Conservation (phyloP, 805 yeast genomes). For the Torulaspora quercuum region DNA sequence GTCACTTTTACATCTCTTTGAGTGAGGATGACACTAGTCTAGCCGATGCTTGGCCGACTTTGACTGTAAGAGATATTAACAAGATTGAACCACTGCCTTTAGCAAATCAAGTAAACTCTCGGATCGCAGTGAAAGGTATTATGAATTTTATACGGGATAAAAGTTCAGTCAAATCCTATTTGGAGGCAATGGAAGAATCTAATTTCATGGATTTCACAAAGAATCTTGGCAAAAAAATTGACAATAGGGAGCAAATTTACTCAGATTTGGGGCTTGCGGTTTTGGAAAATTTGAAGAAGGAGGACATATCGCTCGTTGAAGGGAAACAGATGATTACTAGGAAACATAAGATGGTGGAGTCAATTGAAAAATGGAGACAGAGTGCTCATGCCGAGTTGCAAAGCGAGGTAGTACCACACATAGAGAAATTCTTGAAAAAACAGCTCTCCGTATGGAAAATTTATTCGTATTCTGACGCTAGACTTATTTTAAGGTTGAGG, state of each 20-base stretch:
- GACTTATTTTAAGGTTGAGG: conserved; percentile 27
- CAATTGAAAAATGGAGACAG: conserved; percentile 32
- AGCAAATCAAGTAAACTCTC: conserved; percentile 28
- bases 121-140: conserved; percentile 22
- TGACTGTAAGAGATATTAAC: conserved; percentile 3
- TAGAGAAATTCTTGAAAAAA: conserved; percentile 24
- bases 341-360: conserved; percentile 18
- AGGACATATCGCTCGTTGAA: conserved; percentile 20
- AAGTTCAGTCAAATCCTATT: conserved; percentile 27
- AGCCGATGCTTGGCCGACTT: conserved; percentile 13
- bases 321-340: conserved; percentile 18
- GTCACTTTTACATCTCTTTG: conserved; percentile 33
- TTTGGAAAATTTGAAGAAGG: conserved; percentile 13
- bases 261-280: conserved; percentile 15
- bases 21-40: conserved; percentile 7
- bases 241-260: conserved; percentile 20
- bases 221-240: conserved; percentile 13
- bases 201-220: conserved; percentile 22
- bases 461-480: conserved; percentile 33
- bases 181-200: conserved; percentile 25
- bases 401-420: conserved; percentile 27
- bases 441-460: conserved; percentile 36
- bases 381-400: conserved; percentile 35
- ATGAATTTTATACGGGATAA: conserved; percentile 31
- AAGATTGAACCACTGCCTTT: conserved; percentile 4